A percentile compares a stretch with the other conserved stretches of the same genome.
These are phyloP conservation scores for Trichosporon inkin DNA, from an alignment of 1,284 basidiomycete species.

Conservation along the genomic window DNA sequence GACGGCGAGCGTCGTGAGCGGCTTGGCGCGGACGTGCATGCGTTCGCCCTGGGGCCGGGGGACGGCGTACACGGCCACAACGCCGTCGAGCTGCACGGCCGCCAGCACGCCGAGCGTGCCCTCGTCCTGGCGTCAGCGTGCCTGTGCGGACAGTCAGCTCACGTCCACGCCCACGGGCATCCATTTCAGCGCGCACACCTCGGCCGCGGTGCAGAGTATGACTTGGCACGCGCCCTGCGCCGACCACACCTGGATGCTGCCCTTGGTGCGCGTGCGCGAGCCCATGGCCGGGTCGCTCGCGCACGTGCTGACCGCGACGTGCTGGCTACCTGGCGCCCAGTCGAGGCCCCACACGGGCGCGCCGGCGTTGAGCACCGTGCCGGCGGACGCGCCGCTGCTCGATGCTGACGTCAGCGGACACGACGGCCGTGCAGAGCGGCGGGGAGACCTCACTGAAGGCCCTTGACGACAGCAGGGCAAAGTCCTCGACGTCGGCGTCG, in stretches of 20 bases:
- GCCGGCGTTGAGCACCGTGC: constrained; percentile 63
- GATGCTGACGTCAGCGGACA: constrained; percentile 6
- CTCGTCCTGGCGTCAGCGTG: constrained; percentile 53
- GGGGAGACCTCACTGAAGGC: constrained; percentile 4
- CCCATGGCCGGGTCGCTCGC: constrained; percentile 42
- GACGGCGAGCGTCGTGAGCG: constrained; percentile 64
- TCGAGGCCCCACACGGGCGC: constrained; percentile 80
- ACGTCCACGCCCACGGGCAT: constrained; percentile 70
- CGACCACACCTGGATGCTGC: constrained; percentile 51
- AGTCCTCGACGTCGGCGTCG: background rate
- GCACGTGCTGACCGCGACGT: constrained; percentile 75
- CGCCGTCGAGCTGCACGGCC: constrained; percentile 77
- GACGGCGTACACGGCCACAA: constrained; percentile 66
- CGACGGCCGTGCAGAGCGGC: background rate
- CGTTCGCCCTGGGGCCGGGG: constrained; percentile 63
- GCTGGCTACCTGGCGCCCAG: constrained; percentile 77
- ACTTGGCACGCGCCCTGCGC: constrained; percentile 31
- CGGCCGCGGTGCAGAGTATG: constrained; percentile 65
- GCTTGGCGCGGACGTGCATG: constrained; percentile 54
- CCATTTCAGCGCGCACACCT: constrained; percentile 73
- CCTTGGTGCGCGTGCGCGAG: constrained; percentile 19
- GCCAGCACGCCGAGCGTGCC: constrained; percentile 72
- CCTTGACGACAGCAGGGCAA: background rate
- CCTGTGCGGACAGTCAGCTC: background rate
- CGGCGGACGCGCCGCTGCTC: constrained; percentile 10